Percentiles rank a stretch among this genome's conserved stretches.
These are phyloP conservation scores for Endocarpon pusillum DNA, from an alignment of 495 filamentous ascomycete species.

Conservation along the genomic window DNA sequence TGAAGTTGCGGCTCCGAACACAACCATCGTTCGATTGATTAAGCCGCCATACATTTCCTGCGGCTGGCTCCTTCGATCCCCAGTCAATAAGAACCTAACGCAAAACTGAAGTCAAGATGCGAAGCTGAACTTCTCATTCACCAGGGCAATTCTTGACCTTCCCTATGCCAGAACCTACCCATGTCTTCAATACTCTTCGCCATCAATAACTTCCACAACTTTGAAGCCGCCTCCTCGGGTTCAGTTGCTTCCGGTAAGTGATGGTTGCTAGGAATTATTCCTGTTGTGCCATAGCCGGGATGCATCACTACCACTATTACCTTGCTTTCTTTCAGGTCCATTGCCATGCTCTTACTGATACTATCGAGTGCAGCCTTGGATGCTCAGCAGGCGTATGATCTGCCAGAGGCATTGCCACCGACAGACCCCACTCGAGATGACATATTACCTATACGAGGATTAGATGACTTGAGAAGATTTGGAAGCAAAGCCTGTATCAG, in stretches of 20 bases:
- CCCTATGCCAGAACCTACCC: conserved; percentile 21
- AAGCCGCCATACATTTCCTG: too few relatives aligned
- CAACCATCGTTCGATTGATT: too few relatives aligned
- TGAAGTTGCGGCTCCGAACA: too few relatives aligned
- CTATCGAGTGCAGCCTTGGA: conserved; percentile 33
- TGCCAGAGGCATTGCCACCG: conserved; percentile 32
- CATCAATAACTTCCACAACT: conserved; percentile 19
- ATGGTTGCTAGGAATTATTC: conserved; percentile 6
- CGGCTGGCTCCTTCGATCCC: too few relatives aligned
- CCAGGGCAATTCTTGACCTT: conserved; percentile 20
- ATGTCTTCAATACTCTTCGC: conserved; percentile 16
- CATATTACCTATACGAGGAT: conserved; percentile 14
- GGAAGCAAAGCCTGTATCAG: conserved; percentile 23
- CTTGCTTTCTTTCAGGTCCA: conserved; percentile 19
- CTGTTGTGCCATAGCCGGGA: conserved; percentile 19
- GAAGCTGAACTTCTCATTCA: too few relatives aligned
- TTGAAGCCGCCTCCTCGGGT: conserved; percentile 19
- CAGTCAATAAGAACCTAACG: too few relatives aligned
- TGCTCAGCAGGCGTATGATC: conserved; percentile 45
- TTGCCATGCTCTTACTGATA: conserved; percentile 19
- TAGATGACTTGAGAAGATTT: conserved; percentile 9
- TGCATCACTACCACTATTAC: conserved; percentile 21
- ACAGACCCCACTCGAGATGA: conserved; percentile 24
- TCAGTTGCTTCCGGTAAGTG: conserved; percentile 14
- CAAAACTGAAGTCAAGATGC: too few relatives aligned